These are phyloP conservation scores for Fraxinus nigra DNA, from an alignment of 305 asterid species.

Conservation along the genomic window DNA sequence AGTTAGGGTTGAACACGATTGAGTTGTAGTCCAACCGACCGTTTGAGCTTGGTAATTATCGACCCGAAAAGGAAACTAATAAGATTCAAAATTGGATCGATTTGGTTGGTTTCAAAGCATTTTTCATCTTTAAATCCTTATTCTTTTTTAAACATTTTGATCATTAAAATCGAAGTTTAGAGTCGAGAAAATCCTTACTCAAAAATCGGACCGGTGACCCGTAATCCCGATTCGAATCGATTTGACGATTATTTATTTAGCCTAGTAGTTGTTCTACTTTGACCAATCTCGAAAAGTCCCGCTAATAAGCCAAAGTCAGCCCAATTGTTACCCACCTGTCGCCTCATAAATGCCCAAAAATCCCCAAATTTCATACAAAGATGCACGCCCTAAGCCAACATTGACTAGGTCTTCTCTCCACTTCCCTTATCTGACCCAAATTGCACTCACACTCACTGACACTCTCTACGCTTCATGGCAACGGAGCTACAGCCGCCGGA, in stretches of 20 bases:
- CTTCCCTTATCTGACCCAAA: constrained; percentile 36
- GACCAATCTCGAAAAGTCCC: neutral
- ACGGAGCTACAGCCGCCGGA: constrained; percentile 63
- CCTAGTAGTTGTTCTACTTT: neutral
- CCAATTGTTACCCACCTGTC: constrained; percentile 3
- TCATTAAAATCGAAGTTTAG: neutral
- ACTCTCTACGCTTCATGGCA: constrained; percentile 46
- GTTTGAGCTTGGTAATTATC: neutral
- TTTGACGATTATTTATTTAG: neutral
- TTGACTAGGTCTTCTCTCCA: constrained; percentile 27
- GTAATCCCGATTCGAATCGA: neutral
- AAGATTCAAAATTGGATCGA: neutral
- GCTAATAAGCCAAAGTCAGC: neutral
- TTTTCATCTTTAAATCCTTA: neutral
- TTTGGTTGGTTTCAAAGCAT: neutral
- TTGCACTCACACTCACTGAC: constrained; percentile 7
- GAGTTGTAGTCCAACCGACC: neutral
- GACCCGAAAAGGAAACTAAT: neutral
- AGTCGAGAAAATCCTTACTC: neutral
- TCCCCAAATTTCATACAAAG: neutral
- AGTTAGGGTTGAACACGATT: neutral
- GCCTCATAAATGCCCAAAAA: neutral
- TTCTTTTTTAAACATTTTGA: neutral
- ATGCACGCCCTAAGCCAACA: constrained; percentile 16
- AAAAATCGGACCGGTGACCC: neutral